Percentiles rank a stretch among this genome's conserved stretches.
Conservation (phyloP, 164 flowering plant genomes). For the Vitis vinifera region DNA sequence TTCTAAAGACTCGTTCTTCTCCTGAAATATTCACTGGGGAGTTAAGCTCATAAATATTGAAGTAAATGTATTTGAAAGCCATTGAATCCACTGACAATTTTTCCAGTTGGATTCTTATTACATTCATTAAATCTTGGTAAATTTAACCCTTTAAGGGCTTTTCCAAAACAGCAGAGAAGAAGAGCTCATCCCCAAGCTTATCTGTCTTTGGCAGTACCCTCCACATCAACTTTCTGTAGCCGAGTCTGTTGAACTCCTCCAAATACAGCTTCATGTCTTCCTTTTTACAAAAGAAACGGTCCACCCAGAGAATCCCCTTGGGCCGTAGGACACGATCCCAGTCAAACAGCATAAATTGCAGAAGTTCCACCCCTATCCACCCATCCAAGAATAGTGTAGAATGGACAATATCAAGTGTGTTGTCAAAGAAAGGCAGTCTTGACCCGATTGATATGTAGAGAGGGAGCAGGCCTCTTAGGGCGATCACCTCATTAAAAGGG, state of each 20-base stretch:
- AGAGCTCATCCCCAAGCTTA: slow-evolving; percentile 34
- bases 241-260: slow-evolving; percentile 25
- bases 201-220: slow-evolving; percentile 36
- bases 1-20: too few relatives aligned
- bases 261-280: slow-evolving; percentile 29
- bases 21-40: too few relatives aligned
- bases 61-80: neutral
- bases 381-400: slow-evolving; percentile 41
- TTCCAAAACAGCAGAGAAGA: slow-evolving; percentile 39
- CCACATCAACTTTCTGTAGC: slow-evolving; percentile 32
- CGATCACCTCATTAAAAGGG: slow-evolving; percentile 43
- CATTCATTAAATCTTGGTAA: neutral
- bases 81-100: neutral
- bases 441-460: slow-evolving; percentile 36
- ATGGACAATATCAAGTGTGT: slow-evolving; percentile 43
- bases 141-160: slow-evolving; percentile 29
- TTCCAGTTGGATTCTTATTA: neutral
- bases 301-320: slow-evolving; percentile 38
- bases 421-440: slow-evolving; percentile 42
- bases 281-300: slow-evolving; percentile 33
- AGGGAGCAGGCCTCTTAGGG: slow-evolving; percentile 41
- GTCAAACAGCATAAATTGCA: slow-evolving; percentile 40
- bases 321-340: slow-evolving; percentile 39
- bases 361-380: slow-evolving; percentile 39
- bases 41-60: neutral